Evolutionary conservation across 176 grass and related monocot genomes (phyloP), one percentile per base, ranked within the genome.

Genomic region (Alopecurus myosuroides): DNA sequence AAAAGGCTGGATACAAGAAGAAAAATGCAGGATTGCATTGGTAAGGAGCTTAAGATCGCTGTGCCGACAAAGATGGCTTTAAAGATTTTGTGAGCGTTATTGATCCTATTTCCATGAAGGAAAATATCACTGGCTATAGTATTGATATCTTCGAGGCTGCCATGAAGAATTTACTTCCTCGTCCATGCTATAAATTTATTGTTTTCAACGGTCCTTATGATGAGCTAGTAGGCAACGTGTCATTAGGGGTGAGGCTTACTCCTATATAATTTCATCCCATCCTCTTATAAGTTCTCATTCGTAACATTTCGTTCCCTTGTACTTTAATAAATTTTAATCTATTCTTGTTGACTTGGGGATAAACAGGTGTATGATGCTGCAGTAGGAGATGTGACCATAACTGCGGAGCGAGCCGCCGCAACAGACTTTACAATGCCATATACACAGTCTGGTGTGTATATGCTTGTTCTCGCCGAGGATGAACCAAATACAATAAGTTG

Each of bases 371-470:
- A 70, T 7, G 34, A 53, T 77, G 82, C 88, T 77, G 92, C 90
- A 81, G 83, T 88, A 20, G 92, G 88, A 10, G 92, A 94, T 26
- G 61, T 70, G 9, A 94, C 88, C 20, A 94, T 94, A 31, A 70
- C 85, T 3, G 86, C 79, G 0, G 82, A 86, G 13, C 85, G 88
- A 34, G 69, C 55, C 3, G 58, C 35, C 6, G 67, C 39, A 15
- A 86, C 86, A 13, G 86, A 91, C 52, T 94, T 88, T 26, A 91
- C 92, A 30, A 83, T 91, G 86, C 92, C 92, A 13, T 94, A 88
- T 70, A 86, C 88, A 0, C 74, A 84, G 4, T 94, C 92, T 2
- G 88, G 92, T 13, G 78, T 84, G 9, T 86, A 76, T 26, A 83
- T 94, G 92, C 62, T 94, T 28, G 92, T 91, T 30, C 62, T 60